phyloP scores from a whole-genome alignment of 805 yeast genomes.

The Hanseniaspora nectarophila region DNA sequence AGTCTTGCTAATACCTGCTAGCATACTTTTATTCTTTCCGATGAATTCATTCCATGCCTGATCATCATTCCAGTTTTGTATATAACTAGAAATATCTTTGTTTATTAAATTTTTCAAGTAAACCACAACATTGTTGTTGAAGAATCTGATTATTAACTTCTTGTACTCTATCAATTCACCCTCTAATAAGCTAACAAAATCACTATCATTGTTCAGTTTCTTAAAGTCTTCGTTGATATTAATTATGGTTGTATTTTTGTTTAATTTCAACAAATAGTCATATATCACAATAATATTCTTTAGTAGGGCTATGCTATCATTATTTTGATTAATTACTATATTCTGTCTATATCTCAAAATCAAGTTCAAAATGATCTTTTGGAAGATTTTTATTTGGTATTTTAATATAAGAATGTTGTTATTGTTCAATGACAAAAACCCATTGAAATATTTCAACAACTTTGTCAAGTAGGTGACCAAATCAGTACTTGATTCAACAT shows the following conservation, averaged over 20 bases:
- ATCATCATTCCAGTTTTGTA: neutral
- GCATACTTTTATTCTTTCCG: neutral
- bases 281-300: constrained; percentile 8
- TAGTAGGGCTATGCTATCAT: neutral
- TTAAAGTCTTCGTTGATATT: constrained; percentile 7
- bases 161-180: constrained; percentile 14
- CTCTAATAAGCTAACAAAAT: neutral
- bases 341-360: constrained; percentile 9
- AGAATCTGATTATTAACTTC: constrained; percentile 2
- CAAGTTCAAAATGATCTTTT: constrained; percentile 19
- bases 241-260: neutral
- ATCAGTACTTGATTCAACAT: constrained; percentile 24
- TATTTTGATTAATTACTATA: neutral
- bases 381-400: constrained; percentile 34
- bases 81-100: neutral
- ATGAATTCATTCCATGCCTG: neutral
- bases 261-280: constrained; percentile 4
- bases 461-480: constrained; percentile 40
- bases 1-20: neutral
- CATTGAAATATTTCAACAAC: constrained; percentile 29
- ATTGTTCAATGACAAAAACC: constrained; percentile 29
- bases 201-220: neutral
- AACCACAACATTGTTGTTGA: constrained; percentile 3
- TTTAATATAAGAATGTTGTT: constrained; percentile 33
- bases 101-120: neutral